Percentiles rank a stretch among this genome's conserved stretches.
These are phyloP conservation scores for Crucihimalaya himalaica DNA, from an alignment of 345 rosid species.

Conservation along the genomic window DNA sequence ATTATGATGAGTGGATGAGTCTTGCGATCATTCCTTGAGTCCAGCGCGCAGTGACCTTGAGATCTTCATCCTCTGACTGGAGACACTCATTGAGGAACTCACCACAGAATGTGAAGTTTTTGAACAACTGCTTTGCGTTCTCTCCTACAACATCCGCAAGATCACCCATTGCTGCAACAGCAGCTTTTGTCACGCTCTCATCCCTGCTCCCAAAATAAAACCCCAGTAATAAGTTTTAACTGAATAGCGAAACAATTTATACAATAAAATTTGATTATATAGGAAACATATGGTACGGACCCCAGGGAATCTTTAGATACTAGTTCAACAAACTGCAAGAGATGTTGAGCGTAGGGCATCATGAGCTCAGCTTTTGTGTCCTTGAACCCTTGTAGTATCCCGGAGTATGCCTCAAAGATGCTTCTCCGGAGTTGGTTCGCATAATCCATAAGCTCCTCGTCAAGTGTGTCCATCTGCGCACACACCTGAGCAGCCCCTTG, in stretches of 20 bases:
- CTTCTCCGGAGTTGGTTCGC: conserved; percentile 82
- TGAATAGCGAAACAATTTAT: neutral
- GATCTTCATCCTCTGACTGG: conserved; percentile 75
- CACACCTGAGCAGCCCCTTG: conserved; percentile 83
- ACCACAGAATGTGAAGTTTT: conserved; percentile 53
- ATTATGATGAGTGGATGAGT: conserved; percentile 52
- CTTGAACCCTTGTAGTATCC: conserved; percentile 93
- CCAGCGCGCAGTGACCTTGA: conserved; percentile 88
- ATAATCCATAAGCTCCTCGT: conserved; percentile 84
- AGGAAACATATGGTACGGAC: conserved; percentile 31
- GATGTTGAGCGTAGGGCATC: conserved; percentile 81
- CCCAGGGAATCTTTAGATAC: conserved; percentile 70
- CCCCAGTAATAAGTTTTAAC: neutral
- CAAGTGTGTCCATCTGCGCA: conserved; percentile 63
- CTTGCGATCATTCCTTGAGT: conserved; percentile 85
- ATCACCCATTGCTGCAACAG: conserved; percentile 92
- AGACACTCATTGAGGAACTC: conserved; percentile 78
- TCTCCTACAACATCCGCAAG: conserved; percentile 87
- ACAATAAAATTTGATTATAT: neutral
- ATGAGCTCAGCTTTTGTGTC: conserved; percentile 72
- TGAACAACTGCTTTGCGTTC: conserved; percentile 65
- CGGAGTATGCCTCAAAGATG: conserved; percentile 92
- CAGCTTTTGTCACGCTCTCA: conserved; percentile 83
- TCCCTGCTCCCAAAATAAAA: conserved; percentile 50
- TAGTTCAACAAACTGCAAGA: conserved; percentile 74